A percentile compares a stretch with the other conserved stretches of the same genome.
These are phyloP conservation scores for Backusella liffmaniae DNA, from an alignment of 192 early-diverging fungal genomes.

Conservation along the genomic window DNA sequence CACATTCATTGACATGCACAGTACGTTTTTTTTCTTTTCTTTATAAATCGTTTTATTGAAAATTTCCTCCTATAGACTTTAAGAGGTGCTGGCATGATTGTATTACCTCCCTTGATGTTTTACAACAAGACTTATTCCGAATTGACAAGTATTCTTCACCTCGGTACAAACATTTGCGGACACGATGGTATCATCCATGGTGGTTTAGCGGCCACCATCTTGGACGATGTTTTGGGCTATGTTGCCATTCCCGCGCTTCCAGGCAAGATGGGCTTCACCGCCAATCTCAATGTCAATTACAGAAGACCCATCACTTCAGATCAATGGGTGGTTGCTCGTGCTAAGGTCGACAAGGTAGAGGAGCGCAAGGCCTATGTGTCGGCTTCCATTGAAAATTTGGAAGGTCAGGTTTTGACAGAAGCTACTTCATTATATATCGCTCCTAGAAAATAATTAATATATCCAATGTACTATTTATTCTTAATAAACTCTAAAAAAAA, in stretches of 20 bases:
- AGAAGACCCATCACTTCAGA: slow-evolving; percentile 62
- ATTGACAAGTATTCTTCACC: slow-evolving; percentile 54
- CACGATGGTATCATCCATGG: slow-evolving; percentile 82
- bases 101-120: slow-evolving; percentile 51
- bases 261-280: slow-evolving; percentile 69
- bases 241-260: slow-evolving; percentile 58
- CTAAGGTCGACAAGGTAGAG: slow-evolving; percentile 55
- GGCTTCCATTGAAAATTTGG: slow-evolving; percentile 58
- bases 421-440: slow-evolving; percentile 67
- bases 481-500: not conserved
- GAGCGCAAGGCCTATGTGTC: slow-evolving; percentile 68
- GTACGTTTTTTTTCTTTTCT: slow-evolving; percentile 9
- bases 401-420: slow-evolving; percentile 59
- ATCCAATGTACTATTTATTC: not conserved
- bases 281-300: slow-evolving; percentile 75
- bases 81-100: slow-evolving; percentile 54
- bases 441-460: slow-evolving; percentile 27
- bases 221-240: slow-evolving; percentile 66
- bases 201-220: slow-evolving; percentile 67
- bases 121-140: slow-evolving; percentile 47
- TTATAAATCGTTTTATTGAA: not conserved
- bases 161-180: slow-evolving; percentile 70
- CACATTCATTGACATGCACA: slow-evolving; percentile 31
- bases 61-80: slow-evolving; percentile 26
- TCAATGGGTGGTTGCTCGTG: slow-evolving; percentile 56